Percentiles rank a stretch among this genome's conserved stretches.
phyloP scores from a whole-genome alignment of 495 filamentous ascomycete genomes.

The Penicillium arizonense region DNA sequence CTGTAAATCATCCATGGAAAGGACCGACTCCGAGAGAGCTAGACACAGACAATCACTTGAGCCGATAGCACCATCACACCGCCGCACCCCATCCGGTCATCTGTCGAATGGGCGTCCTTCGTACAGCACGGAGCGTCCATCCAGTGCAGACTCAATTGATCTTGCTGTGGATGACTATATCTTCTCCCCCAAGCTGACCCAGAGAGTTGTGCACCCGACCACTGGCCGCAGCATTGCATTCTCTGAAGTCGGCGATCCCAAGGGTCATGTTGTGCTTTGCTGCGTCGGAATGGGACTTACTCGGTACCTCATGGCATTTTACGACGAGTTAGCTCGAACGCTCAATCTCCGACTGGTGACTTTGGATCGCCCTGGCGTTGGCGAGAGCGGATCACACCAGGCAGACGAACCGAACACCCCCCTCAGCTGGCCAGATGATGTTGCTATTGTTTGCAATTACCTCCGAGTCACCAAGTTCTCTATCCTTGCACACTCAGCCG shows the following conservation, averaged over 20 bases:
- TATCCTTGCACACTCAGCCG: slow-evolving; percentile 94
- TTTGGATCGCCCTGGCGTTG: slow-evolving; percentile 89
- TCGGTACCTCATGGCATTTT: slow-evolving; percentile 94
- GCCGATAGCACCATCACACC: slow-evolving; percentile 37
- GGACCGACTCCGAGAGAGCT: slow-evolving; percentile 33
- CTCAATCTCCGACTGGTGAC: slow-evolving; percentile 91
- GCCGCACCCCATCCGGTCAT: slow-evolving; percentile 39
- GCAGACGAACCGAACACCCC: slow-evolving; percentile 77
- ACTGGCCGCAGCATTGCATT: slow-evolving; percentile 89
- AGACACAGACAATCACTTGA: slow-evolving; percentile 38
- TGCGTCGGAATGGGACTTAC: slow-evolving; percentile 98
- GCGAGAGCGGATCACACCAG: slow-evolving; percentile 79
- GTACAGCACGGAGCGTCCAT: slow-evolving; percentile 53
- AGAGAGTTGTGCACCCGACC: slow-evolving; percentile 79
- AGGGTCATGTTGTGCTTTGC: slow-evolving; percentile 89
- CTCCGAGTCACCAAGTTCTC: slow-evolving; percentile 96
- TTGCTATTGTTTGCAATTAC: slow-evolving; percentile 89
- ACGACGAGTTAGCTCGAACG: slow-evolving; percentile 90
- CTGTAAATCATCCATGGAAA: slow-evolving; percentile 37
- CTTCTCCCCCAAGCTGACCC: slow-evolving; percentile 77
- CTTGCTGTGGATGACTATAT: slow-evolving; percentile 84
- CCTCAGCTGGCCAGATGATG: slow-evolving; percentile 95
- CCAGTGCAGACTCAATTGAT: slow-evolving; percentile 83
- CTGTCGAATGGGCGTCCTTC: slow-evolving; percentile 29
- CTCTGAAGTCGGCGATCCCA: slow-evolving; percentile 92